Evolutionary conservation across 2,329 filamentous ascomycete genomes (phyloP), one percentile per base, ranked within the genome.

Genomic region (Allantophomopsis lycopodina): DNA sequence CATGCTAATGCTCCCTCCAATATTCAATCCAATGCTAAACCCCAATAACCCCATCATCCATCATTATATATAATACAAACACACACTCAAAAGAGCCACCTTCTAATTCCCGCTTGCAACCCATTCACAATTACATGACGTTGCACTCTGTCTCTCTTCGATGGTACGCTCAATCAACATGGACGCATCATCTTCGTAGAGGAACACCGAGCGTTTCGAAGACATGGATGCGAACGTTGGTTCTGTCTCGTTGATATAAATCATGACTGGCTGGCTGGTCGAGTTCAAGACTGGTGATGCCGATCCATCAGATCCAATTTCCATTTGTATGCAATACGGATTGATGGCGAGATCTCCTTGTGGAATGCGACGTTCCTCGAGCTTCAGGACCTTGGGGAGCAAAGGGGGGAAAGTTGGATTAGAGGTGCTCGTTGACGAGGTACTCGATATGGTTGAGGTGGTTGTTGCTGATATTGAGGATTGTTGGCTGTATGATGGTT

Each of bases 261-360:
- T 39, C 4, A 42, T 50, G 14, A 46, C 39, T 1, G 48, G 46
- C 37, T 51, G 44, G 12, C 43, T 45, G 17, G 47, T 51, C 18
- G 41, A 46, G 35, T 54, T 52, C n/a, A 52, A 33, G 12, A 41
- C 23, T 4, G 45, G 39, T 12, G 35, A 23, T 10, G 46, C 41
- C 47, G 43, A 18, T 56, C 69, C 68, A 45, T 75, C 61, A 36
- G 68, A 56, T 40, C 74, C 58, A 11, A 82, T 63, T 44, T 71
- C 62, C 66, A 79, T 79, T 51, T 79, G 70, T 49, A 79, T 66
- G 50, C 78, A 83, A 53, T 79, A 81, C 1, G 76, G 70, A 38
- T 62, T 50, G 14, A 71, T 52, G 6, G 42, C 42, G 20, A 48
- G 40, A 14, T 21, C 30, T 8, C 48, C 47, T 38, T 38, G 33